Conservation (phyloP, 495 filamentous ascomycete genomes). For the Penicillium mononematosum region DNA sequence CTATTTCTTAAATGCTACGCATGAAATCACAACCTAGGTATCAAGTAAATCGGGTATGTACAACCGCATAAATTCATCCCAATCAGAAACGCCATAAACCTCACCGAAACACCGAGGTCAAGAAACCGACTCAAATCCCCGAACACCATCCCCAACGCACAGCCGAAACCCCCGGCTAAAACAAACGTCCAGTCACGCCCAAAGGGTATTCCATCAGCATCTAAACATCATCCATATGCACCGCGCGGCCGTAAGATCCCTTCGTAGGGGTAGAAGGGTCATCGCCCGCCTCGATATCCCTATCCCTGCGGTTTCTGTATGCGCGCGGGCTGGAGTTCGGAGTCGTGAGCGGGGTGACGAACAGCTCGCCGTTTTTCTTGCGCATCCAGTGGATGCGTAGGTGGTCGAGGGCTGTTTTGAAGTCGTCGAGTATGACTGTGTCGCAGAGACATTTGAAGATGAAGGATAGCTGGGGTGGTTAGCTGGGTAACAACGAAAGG, state of each 20-base stretch:
- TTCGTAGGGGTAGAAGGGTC: not conserved
- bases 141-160: not conserved
- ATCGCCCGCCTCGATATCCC: not conserved
- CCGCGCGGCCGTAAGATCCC: not conserved
- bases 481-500: not conserved
- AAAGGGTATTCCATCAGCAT: not conserved
- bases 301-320: not conserved
- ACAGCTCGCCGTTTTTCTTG: constrained; percentile 15
- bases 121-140: not conserved
- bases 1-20: not conserved
- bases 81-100: not conserved
- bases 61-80: not conserved
- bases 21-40: not conserved
- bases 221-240: not conserved
- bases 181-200: not conserved
- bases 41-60: not conserved
- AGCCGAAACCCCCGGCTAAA: not conserved
- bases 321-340: not conserved
- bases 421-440: constrained; percentile 59
- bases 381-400: constrained; percentile 29
- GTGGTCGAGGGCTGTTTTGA: constrained; percentile 57
- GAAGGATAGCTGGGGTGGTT: constrained; percentile 42
- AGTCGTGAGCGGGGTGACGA: not conserved
- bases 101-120: not conserved
- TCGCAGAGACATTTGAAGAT: constrained; percentile 63